Evolutionary conservation across 805 yeast species (phyloP).

Genomic region (Barnettozyma californica): DNA sequence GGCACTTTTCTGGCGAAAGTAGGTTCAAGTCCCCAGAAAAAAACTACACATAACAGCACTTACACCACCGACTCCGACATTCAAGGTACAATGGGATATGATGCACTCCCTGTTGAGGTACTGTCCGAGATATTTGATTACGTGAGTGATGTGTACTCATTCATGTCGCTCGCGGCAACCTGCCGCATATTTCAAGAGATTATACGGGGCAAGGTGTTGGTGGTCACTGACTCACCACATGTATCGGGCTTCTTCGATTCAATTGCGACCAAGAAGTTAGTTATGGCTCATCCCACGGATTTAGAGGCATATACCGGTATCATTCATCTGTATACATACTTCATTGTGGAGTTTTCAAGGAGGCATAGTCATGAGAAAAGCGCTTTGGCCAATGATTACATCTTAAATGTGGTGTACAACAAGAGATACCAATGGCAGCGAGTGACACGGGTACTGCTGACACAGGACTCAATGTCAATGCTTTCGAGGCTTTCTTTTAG

Average conservation of each 20-base stretch:
- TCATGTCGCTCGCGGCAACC: constrained; percentile 10
- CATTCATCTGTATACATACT: constrained; percentile 9
- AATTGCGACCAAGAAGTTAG: constrained; percentile 7
- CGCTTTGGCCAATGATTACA: constrained; percentile 7
- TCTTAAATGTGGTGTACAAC: constrained; percentile 8
- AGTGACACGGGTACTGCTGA: constrained; percentile 14
- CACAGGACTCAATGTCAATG: constrained; percentile 3
- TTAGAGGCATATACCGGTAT: not conserved
- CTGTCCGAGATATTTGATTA: constrained; percentile 12
- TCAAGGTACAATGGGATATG: not conserved
- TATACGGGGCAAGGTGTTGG: constrained; percentile 14
- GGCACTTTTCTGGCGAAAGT: not conserved
- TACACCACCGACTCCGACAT: no score
- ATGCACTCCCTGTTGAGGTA: constrained; percentile 17
- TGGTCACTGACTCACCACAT: constrained; percentile 14
- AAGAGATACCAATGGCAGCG: constrained; percentile 5
- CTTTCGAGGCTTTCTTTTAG: not conserved
- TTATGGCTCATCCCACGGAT: constrained; percentile 1
- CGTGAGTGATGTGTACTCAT: constrained; percentile 17
- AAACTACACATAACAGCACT: not conserved
- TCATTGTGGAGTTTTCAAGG: constrained; percentile 14
- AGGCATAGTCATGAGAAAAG: not conserved
- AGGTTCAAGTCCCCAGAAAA: not conserved
- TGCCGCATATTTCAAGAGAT: constrained; percentile 15
- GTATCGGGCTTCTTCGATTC: constrained; percentile 11